A percentile compares a stretch with the other conserved stretches of the same genome.
Evolutionary conservation across 2,329 filamentous ascomycete species (phyloP).

Genomic region (Trichoderma pleuroti): DNA sequence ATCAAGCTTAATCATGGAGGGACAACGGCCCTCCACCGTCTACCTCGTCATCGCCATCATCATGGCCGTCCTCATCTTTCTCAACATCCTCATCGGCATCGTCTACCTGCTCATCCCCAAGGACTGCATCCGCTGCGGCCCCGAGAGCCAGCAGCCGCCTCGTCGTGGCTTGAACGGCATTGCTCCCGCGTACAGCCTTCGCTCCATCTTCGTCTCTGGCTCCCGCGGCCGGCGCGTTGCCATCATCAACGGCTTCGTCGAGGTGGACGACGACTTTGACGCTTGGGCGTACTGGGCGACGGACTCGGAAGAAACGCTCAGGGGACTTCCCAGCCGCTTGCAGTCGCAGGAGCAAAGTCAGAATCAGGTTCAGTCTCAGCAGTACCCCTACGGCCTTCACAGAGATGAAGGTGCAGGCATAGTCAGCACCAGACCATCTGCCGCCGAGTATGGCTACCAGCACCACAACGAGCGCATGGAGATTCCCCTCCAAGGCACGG

Average conservation of each 20-base stretch:
- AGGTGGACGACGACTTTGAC: constrained; percentile 11
- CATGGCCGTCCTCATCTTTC: constrained; percentile 12
- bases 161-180: not conserved
- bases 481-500: not conserved
- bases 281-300: constrained; percentile 18
- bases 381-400: not conserved
- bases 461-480: not conserved
- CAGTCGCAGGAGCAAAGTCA: not conserved
- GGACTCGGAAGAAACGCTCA: constrained; percentile 8
- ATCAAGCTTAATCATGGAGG: not conserved
- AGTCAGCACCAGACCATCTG: not conserved
- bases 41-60: constrained; percentile 17
- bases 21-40: not conserved
- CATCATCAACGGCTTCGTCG: constrained; percentile 3
- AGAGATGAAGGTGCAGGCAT: not conserved
- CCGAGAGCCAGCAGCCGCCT: not conserved
- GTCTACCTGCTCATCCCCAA: not conserved
- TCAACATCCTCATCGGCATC: constrained; percentile 17
- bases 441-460: not conserved
- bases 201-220: constrained; percentile 1
- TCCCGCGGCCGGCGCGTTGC: not conserved
- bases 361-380: not conserved
- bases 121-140: not conserved
- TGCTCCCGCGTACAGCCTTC: not conserved
- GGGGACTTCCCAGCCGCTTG: not conserved